Evolutionary conservation across 2,329 filamentous ascomycete species (phyloP).

Genomic region (Sarocladiaceae sp.): DNA sequence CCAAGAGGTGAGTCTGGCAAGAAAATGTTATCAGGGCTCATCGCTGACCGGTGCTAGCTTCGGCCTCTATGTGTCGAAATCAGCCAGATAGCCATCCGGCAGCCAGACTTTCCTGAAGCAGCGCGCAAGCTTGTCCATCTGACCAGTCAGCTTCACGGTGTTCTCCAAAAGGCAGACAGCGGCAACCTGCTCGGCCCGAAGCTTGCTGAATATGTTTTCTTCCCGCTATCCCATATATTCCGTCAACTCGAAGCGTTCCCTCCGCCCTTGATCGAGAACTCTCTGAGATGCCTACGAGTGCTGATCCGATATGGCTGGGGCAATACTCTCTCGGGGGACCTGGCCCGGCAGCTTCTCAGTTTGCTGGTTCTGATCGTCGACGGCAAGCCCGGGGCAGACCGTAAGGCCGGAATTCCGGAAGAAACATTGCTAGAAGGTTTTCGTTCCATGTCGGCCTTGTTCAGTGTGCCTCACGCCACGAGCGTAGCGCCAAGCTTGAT

Average conservation of each 20-base stretch:
- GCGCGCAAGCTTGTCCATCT: conserved; percentile 40
- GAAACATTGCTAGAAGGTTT: conserved; percentile 71
- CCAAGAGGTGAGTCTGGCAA: conserved; percentile 18
- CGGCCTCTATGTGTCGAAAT: conserved; percentile 57
- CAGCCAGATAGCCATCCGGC: conserved; percentile 48
- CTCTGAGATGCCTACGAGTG: conserved; percentile 66
- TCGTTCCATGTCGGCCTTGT: conserved; percentile 15
- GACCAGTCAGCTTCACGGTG: conserved; percentile 36
- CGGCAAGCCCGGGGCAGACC: conserved; percentile 52
- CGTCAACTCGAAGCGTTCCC: conserved; percentile 67
- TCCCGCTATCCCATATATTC: conserved; percentile 83
- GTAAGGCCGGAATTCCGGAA: conserved; percentile 49
- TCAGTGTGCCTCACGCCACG: not conserved
- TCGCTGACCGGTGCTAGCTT: conserved; percentile 37
- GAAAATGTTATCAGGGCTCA: not conserved
- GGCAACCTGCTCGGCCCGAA: conserved; percentile 58
- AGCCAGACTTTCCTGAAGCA: conserved; percentile 33
- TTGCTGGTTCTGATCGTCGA: conserved; percentile 77
- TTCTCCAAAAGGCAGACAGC: conserved; percentile 25
- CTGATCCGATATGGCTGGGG: conserved; percentile 78
- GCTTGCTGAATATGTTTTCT: conserved; percentile 90
- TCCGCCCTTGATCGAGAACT: conserved; percentile 65
- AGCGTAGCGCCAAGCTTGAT: conserved; percentile 34
- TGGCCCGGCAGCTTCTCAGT: conserved; percentile 80
- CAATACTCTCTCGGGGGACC: conserved; percentile 58